These are phyloP conservation scores for Acer campestre DNA, from an alignment of 345 rosid genomes.

Conservation along the genomic window DNA sequence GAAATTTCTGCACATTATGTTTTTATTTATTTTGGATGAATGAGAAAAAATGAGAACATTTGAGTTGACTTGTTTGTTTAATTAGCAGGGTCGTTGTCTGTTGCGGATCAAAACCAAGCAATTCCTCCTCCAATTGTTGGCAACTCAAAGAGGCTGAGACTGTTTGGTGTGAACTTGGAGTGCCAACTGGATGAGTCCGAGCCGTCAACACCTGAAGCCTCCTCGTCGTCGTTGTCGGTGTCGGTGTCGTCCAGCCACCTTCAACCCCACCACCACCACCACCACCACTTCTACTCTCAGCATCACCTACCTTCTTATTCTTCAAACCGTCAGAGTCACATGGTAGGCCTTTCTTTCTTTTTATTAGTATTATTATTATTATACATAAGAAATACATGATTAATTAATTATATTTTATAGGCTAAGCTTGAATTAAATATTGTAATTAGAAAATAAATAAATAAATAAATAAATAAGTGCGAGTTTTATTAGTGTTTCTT, in stretches of 20 bases:
- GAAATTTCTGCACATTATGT: no score
- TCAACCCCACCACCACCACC: conserved; percentile 5
- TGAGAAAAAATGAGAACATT: no score
- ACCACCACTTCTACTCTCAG: conserved; percentile 30
- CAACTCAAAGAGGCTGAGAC: conserved; percentile 69
- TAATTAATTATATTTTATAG: no score
- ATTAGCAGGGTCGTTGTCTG: no score
- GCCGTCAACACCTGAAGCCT: conserved; percentile 63
- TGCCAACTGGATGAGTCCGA: conserved; percentile 65
- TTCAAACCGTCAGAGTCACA: conserved; percentile 33
- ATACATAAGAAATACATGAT: no score
- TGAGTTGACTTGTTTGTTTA: no score
- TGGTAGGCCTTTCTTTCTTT: conserved; percentile 41
- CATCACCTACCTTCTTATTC: conserved; percentile 33
- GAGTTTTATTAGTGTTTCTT: conserved; percentile 29
- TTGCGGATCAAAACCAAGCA: conserved; percentile 31
- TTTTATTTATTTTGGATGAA: no score
- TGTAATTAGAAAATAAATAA: neutral
- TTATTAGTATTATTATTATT: no score
- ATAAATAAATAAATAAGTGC: no score
- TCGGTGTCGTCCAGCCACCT: no score
- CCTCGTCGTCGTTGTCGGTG: conserved; percentile 26
- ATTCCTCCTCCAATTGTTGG: conserved; percentile 20
- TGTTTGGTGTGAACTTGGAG: conserved; percentile 91
- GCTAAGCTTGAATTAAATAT: neutral